Evolutionary conservation across 1,284 basidiomycete species (phyloP).

Genomic region (Cerioporus squamosus): DNA sequence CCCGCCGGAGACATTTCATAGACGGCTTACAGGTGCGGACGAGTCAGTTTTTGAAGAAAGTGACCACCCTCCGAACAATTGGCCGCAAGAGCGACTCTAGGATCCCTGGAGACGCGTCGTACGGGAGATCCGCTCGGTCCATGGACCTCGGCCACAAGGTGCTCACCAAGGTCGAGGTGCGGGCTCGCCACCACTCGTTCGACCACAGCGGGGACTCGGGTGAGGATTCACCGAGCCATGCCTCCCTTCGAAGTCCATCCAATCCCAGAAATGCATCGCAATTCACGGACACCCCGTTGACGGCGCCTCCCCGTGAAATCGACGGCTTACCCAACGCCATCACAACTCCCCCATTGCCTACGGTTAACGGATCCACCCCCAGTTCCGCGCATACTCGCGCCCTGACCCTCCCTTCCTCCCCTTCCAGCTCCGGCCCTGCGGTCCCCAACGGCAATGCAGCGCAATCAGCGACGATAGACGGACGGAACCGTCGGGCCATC

Average conservation of each 20-base stretch:
- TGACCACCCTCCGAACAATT: slow-evolving; percentile 24
- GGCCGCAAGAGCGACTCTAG: slow-evolving; percentile 24
- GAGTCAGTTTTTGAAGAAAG: slow-evolving; percentile 32
- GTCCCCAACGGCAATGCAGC: background rate
- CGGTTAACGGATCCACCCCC: background rate
- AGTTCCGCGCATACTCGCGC: background rate
- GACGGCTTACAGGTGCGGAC: slow-evolving; percentile 24
- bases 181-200: slow-evolving; percentile 21
- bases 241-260: slow-evolving; percentile 9
- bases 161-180: slow-evolving; percentile 20
- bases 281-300: slow-evolving; percentile 67
- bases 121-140: slow-evolving; percentile 24
- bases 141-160: slow-evolving; percentile 27
- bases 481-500: slow-evolving; percentile 32
- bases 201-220: slow-evolving; percentile 20
- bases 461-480: slow-evolving; percentile 9
- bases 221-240: slow-evolving; percentile 17
- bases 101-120: slow-evolving; percentile 2
- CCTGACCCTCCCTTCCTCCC: slow-evolving; percentile 4
- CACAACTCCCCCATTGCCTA: background rate
- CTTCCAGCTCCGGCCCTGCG: background rate
- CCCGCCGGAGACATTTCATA: slow-evolving; percentile 11
- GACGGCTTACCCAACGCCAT: slow-evolving; percentile 5
- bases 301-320: slow-evolving; percentile 59
- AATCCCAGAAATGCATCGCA: slow-evolving; percentile 72